Evolutionary conservation across 208 protist species (phyloP).

Genomic region (Leishmania mexicana): DNA sequence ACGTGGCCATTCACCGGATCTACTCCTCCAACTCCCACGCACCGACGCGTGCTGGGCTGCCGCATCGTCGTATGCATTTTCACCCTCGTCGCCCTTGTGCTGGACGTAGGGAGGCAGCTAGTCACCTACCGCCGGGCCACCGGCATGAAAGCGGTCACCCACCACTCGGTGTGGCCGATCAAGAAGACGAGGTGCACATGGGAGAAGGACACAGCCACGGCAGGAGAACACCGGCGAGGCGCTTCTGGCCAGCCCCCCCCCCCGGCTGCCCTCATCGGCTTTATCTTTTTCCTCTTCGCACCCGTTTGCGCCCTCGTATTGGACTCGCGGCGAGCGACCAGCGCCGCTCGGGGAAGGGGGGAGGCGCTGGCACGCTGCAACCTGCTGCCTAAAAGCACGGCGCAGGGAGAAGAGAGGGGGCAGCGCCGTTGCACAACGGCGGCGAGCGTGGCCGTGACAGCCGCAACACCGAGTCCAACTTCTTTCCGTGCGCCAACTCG

Average conservation of each 20-base stretch:
- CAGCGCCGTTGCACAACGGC: background rate
- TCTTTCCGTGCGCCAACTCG: conserved; percentile 9
- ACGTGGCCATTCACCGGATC: conserved; percentile 11
- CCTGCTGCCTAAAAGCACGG: background rate
- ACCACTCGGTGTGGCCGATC: conserved; percentile 10
- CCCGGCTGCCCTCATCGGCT: background rate
- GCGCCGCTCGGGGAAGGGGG: background rate
- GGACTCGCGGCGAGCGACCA: background rate
- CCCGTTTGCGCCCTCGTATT: conserved; percentile 12
- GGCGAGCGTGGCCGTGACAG: background rate
- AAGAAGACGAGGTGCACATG: background rate
- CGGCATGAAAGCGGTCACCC: background rate
- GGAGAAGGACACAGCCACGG: background rate
- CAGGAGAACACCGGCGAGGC: background rate
- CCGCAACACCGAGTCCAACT: background rate
- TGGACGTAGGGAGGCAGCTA: conserved; percentile 5
- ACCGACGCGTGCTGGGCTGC: conserved; percentile 3
- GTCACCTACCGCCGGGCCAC: conserved; percentile 1
- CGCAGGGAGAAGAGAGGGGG: background rate
- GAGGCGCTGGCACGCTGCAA: conserved; percentile 1
- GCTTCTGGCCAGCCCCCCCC: background rate
- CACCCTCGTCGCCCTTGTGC: conserved; percentile 1
- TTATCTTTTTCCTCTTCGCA: conserved; percentile 18
- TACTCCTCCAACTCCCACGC: conserved; percentile 2
- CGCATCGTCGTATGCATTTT: conserved; percentile 5